phyloP scores from a whole-genome alignment of 352 stramenopile genomes.

The Pythium diclinum region DNA sequence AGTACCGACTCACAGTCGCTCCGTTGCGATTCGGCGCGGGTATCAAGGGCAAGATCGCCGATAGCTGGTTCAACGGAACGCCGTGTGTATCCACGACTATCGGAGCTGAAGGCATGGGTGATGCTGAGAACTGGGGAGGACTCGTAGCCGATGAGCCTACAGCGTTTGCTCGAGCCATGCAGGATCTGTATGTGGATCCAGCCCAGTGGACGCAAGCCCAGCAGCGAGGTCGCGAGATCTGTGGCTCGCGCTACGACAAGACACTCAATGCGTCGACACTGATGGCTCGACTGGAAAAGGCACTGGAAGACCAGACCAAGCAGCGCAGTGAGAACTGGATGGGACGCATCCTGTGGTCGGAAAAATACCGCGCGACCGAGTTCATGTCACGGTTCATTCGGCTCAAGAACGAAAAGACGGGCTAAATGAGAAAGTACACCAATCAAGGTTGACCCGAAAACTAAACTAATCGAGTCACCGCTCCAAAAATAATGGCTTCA shows the following conservation, averaged over 20 bases:
- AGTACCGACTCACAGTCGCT: slow-evolving; percentile 79
- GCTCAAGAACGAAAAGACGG: slow-evolving; percentile 49
- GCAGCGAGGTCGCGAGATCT: slow-evolving; percentile 30
- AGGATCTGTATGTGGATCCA: slow-evolving; percentile 43
- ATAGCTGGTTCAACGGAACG: slow-evolving; percentile 89
- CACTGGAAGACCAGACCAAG: slow-evolving; percentile 29
- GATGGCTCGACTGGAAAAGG: slow-evolving; percentile 48
- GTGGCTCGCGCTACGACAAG: slow-evolving; percentile 42
- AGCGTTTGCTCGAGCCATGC: slow-evolving; percentile 45
- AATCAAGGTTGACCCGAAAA: background rate
- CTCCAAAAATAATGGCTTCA: slow-evolving; percentile 3
- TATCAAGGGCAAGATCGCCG: slow-evolving; percentile 95
- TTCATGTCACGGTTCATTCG: slow-evolving; percentile 85
- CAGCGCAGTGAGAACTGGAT: slow-evolving; percentile 58
- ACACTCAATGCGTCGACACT: slow-evolving; percentile 45
- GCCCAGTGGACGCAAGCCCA: slow-evolving; percentile 38
- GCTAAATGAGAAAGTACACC: background rate
- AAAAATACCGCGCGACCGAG: slow-evolving; percentile 77
- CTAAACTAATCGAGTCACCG: background rate
- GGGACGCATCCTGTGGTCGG: slow-evolving; percentile 78
- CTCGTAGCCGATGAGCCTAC: slow-evolving; percentile 41
- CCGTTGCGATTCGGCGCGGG: slow-evolving; percentile 92
- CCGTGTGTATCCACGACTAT: slow-evolving; percentile 89
- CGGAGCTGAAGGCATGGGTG: slow-evolving; percentile 84
- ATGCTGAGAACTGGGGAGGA: slow-evolving; percentile 43